Base-by-base conservation (phyloP, 371 early-diverging fungal genomes). In the Apophysomyces trapeziformis region DNA sequence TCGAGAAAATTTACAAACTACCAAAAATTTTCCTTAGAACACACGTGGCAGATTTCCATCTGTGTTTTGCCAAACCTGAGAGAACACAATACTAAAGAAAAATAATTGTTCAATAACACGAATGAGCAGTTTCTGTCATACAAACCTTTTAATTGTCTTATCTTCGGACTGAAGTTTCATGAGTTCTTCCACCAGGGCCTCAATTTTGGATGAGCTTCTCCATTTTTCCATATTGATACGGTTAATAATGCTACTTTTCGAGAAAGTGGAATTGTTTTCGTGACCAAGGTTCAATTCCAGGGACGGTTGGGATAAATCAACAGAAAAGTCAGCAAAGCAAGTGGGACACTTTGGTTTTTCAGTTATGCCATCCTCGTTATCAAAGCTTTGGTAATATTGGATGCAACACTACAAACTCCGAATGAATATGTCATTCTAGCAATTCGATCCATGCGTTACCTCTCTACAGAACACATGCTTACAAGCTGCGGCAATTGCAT, bases 1-100 rank as follows among this genome's bases (percentile, higher is more conserved):
- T 98, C 97, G 0, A 99, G 78, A 70, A 98, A 97, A 60, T 91
- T 91, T 37, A 95, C 95, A 80, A 95, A 99, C 82, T 98, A 95
- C 36, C 60, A 18, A 32, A 36, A 61, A 60, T 50, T 8, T 50
- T 7, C 2, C 21, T 9, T 18, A 21, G 4, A 50, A 7, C 18
- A 26, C 13, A 38, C 11, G 54, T 7, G 9, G 44, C 41, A 54
- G 1, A 21, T 7, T 21, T 43, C 18, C 35, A 45, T 14, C 18
- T 21, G 54, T n/a, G 5, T 21, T 3, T 21, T 21, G 11, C 21
- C 21, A 61, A 67, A 76, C 79, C 75, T 84, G 84, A 58, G 84
- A 78, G 61, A 79, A 79, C 0, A 80, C 79, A 67, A 82, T 82
- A 47, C 77, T 75, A 70, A 6, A 32, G 44, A 59, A 64, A 57